A percentile compares a stretch with the other conserved stretches of the same genome.
Conservation (phyloP, 2,329 filamentous ascomycete species). For the Colletotrichum euphorbiae region DNA sequence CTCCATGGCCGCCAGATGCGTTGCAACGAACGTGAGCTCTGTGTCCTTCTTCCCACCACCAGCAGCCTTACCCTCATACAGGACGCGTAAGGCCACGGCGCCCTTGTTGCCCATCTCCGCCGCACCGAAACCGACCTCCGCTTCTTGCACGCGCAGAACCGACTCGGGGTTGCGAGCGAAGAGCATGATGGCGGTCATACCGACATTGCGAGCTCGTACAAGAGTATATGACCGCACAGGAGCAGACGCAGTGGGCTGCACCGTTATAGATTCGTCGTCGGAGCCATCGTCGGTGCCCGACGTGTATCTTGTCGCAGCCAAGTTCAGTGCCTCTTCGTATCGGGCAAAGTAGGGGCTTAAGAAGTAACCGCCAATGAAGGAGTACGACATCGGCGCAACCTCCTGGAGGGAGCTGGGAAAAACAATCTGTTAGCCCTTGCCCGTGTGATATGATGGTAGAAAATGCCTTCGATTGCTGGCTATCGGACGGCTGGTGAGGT, state of each 20-base stretch:
- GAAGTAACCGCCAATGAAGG: slow-evolving; percentile 87
- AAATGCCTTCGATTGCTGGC: background rate
- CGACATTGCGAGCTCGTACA: slow-evolving; percentile 78
- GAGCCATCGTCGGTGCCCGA: slow-evolving; percentile 30
- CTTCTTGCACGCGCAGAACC: slow-evolving; percentile 77
- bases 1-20: slow-evolving; percentile 92
- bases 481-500: background rate
- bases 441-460: background rate
- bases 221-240: slow-evolving; percentile 71
- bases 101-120: slow-evolving; percentile 97
- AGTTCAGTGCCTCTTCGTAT: slow-evolving; percentile 77
- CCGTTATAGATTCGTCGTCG: slow-evolving; percentile 38
- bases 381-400: slow-evolving; percentile 83
- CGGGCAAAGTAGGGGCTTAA: slow-evolving; percentile 80
- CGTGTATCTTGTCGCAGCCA: slow-evolving; percentile 65
- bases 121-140: slow-evolving; percentile 85
- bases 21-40: slow-evolving; percentile 85
- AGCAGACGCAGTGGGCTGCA: slow-evolving; percentile 35
- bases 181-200: slow-evolving; percentile 90
- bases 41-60: slow-evolving; percentile 54
- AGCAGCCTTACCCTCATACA: slow-evolving; percentile 59
- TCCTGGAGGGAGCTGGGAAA: slow-evolving; percentile 82
- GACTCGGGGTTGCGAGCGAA: slow-evolving; percentile 76
- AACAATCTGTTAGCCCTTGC: background rate
- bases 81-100: slow-evolving; percentile 81